These are phyloP conservation scores for Fusarium sp. DNA, from an alignment of 2,329 filamentous ascomycete species.

Conservation along the genomic window DNA sequence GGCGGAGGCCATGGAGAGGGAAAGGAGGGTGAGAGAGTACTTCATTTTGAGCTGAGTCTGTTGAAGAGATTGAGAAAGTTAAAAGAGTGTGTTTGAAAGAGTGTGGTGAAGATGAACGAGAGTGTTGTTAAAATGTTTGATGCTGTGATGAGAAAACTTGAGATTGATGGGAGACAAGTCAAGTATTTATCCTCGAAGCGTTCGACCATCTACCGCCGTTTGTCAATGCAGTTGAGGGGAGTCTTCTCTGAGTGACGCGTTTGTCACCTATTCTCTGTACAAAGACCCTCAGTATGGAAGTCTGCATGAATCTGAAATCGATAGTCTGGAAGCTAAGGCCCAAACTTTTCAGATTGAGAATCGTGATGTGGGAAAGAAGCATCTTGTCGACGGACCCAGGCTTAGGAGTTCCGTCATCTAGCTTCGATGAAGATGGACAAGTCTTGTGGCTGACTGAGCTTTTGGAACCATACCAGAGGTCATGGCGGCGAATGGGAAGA, in stretches of 20 bases:
- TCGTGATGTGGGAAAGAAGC: not conserved
- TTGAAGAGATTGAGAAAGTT: not conserved
- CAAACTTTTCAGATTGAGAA: not conserved
- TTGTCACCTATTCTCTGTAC: not conserved
- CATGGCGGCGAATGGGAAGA: rapidly evolving
- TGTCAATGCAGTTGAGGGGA: not conserved
- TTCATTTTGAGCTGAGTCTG: constrained; percentile 2
- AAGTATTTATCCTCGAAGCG: not conserved
- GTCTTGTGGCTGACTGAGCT: not conserved
- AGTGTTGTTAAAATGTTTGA: not conserved
- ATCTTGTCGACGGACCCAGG: rapidly evolving
- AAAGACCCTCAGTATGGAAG: not conserved
- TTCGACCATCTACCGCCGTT: rapidly evolving
- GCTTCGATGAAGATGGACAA: no score
- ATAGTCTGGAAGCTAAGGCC: not conserved
- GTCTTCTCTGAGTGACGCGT: not conserved
- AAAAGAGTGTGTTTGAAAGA: not conserved
- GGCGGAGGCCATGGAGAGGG: not conserved
- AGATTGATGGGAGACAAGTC: no score
- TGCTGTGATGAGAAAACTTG: not conserved
- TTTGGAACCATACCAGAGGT: not conserved
- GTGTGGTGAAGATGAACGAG: not conserved
- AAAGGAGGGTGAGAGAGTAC: constrained; percentile 2
- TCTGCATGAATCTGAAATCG: constrained; percentile 1
- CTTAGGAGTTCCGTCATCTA: not conserved